These are phyloP conservation scores for Lactuca saligna DNA, from an alignment of 129 eudicot genomes.

Conservation along the genomic window DNA sequence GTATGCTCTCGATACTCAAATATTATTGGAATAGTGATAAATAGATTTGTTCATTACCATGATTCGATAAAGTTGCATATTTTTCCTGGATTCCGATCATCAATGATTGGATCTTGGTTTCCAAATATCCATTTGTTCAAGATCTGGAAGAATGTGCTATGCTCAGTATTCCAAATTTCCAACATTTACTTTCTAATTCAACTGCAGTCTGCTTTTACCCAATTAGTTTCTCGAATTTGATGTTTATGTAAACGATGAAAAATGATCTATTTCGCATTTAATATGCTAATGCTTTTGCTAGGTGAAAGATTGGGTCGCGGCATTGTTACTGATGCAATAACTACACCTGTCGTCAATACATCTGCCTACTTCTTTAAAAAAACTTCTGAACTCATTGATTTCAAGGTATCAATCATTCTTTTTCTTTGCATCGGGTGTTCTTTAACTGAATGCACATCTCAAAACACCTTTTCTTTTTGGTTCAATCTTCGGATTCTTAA, in stretches of 20 bases:
- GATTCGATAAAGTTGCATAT: not conserved
- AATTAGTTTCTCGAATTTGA: not conserved
- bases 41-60: not conserved
- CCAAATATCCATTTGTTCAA: not conserved
- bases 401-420: slow-evolving; percentile 53
- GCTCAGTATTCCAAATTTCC: not conserved
- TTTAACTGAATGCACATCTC: too few relatives aligned
- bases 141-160: not conserved
- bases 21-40: not conserved
- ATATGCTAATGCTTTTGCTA: slow-evolving; percentile 21
- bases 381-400: slow-evolving; percentile 80
- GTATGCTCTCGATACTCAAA: slow-evolving; percentile 24
- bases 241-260: not conserved
- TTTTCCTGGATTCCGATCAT: not conserved
- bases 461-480: too few relatives aligned
- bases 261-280: not conserved
- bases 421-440: not conserved
- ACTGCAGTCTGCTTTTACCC: not conserved
- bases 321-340: slow-evolving; percentile 80
- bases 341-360: slow-evolving; percentile 88
- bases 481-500: too few relatives aligned
- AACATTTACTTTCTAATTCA: not conserved
- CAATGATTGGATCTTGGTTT: not conserved
- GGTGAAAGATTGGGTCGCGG: slow-evolving; percentile 93
- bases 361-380: slow-evolving; percentile 91